Conservation (phyloP, 306 rosid species). For the Glycine soja region DNA sequence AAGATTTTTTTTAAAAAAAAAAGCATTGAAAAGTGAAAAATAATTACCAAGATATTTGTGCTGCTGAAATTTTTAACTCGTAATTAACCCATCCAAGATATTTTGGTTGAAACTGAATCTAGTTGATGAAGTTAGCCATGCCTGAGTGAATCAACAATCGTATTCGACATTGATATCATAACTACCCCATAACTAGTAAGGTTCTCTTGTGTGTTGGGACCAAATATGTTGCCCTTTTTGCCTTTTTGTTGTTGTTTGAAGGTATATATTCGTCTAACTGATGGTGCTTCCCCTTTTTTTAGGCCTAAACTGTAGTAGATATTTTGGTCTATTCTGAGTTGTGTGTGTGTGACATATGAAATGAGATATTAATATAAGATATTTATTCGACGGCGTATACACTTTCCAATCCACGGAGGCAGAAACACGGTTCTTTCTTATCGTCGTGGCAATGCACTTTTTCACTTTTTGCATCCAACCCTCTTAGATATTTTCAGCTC, state of each 20-base stretch:
- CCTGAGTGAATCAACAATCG: background rate
- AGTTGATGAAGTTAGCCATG: background rate
- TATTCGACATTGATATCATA: background rate
- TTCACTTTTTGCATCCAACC: conserved; percentile 46
- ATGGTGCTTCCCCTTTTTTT: background rate
- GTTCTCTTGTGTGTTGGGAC: conserved; percentile 5
- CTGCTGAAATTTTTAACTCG: background rate
- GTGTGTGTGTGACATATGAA: too few relatives aligned
- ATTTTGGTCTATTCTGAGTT: background rate
- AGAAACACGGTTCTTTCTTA: conserved; percentile 15
- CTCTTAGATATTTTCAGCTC: conserved; percentile 48
- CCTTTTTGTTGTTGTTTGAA: background rate
- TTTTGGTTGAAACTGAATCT: conserved; percentile 38
- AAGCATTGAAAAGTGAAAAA: background rate
- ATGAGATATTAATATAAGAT: conserved; percentile 5
- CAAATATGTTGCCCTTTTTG: conserved; percentile 22
- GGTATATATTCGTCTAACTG: conserved; percentile 28
- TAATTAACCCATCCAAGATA: conserved; percentile 29
- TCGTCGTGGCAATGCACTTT: conserved; percentile 57
- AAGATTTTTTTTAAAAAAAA: background rate
- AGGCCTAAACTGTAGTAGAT: background rate
- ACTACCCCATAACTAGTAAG: conserved; percentile 18
- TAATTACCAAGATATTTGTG: background rate
- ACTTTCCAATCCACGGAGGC: conserved; percentile 48
- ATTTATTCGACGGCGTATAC: conserved; percentile 16